phyloP scores from a whole-genome alignment of 148 eudicot genomes.

The Linanthus parryae region DNA sequence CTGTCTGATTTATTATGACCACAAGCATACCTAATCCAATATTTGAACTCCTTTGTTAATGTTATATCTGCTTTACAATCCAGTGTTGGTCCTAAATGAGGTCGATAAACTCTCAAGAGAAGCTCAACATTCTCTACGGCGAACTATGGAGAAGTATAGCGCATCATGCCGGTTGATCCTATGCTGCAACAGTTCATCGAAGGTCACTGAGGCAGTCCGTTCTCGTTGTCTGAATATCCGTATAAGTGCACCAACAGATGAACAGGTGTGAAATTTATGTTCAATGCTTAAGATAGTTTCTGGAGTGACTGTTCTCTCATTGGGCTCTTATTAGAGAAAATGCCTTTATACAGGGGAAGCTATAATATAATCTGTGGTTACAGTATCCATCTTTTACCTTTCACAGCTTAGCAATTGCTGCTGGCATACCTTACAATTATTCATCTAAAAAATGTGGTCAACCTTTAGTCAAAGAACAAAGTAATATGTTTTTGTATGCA shows the following conservation, averaged over 20 bases:
- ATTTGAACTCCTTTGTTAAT: background rate
- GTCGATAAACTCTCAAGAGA: slow-evolving; percentile 97
- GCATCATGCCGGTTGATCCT: slow-evolving; percentile 87
- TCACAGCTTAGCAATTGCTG: too few relatives aligned
- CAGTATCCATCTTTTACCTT: too few relatives aligned
- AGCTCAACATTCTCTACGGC: slow-evolving; percentile 89
- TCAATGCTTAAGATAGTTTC: too few relatives aligned
- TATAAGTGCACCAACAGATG: slow-evolving; percentile 75
- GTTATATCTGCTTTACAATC: background rate
- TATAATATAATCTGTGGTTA: too few relatives aligned
- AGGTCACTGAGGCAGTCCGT: slow-evolving; percentile 92
- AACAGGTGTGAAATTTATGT: slow-evolving; percentile 50
- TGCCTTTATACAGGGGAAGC: too few relatives aligned
- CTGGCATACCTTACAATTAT: too few relatives aligned
- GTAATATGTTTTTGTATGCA: too few relatives aligned
- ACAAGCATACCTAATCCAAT: too few relatives aligned
- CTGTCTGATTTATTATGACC: too few relatives aligned
- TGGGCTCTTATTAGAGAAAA: background rate
- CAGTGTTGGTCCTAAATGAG: slow-evolving; percentile 95
- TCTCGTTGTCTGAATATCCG: slow-evolving; percentile 91
- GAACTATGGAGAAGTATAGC: slow-evolving; percentile 98
- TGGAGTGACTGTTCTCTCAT: background rate
- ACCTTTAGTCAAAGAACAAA: too few relatives aligned
- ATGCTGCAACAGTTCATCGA: slow-evolving; percentile 94
- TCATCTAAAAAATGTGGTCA: too few relatives aligned